Percentiles rank a stretch among this genome's conserved stretches.
Evolutionary conservation across 2,329 filamentous ascomycete species (phyloP).

Genomic region (Microcyclosporella mali): DNA sequence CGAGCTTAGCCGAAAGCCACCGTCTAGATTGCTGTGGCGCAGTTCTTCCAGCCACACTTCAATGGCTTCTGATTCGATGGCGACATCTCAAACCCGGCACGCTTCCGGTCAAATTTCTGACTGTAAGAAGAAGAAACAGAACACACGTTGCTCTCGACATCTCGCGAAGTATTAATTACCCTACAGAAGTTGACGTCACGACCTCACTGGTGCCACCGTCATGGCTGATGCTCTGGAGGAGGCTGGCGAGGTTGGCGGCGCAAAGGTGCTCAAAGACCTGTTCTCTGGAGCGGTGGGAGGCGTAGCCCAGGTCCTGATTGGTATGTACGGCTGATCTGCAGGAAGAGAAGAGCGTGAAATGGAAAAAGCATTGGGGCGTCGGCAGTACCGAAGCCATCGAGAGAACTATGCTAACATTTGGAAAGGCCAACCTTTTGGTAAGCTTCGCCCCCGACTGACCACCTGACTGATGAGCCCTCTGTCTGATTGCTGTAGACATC

Average conservation of each 20-base stretch:
- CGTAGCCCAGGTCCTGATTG: constrained; percentile 86
- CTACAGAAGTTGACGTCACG: too few relatives aligned
- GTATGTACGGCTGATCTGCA: constrained; percentile 48
- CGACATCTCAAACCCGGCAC: too few relatives aligned
- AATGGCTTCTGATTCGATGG: too few relatives aligned
- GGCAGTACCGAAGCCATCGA: neutral
- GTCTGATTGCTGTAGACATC: constrained; percentile 56
- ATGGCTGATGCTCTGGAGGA: constrained; percentile 37
- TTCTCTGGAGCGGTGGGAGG: constrained; percentile 86
- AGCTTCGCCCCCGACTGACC: constrained; percentile 19
- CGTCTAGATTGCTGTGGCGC: too few relatives aligned
- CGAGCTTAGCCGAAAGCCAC: too few relatives aligned
- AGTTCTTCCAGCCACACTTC: too few relatives aligned
- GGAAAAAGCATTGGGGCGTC: neutral
- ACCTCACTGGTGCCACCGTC: neutral
- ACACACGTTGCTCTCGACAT: too few relatives aligned
- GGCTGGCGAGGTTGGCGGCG: constrained; percentile 34
- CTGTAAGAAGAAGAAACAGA: too few relatives aligned
- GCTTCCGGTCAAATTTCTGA: too few relatives aligned
- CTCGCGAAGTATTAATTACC: too few relatives aligned
- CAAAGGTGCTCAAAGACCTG: constrained; percentile 72
- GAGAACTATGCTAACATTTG: constrained; percentile 7
- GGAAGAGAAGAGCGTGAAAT: neutral
- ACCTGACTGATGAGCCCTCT: constrained; percentile 1
- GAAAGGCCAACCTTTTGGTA: constrained; percentile 61